Evolutionary conservation across 1,139 yeast species (phyloP).

Genomic region (Kodamaea suecica): DNA sequence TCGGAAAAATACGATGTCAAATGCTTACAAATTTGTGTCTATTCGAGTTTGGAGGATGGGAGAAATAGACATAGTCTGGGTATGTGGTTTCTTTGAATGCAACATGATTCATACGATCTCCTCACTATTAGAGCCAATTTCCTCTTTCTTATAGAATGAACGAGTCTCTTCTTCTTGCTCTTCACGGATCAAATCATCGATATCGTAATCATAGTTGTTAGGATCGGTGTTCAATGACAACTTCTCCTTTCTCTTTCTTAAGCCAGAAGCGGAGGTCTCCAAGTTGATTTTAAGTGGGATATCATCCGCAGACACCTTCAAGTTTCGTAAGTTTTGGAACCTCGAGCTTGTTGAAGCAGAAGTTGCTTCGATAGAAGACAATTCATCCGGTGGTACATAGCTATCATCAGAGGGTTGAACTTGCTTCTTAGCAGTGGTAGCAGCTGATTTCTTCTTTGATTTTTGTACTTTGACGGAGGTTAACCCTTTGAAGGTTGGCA

Average conservation of each 20-base stretch:
- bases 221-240: slow-evolving; percentile 27
- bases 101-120: slow-evolving; percentile 10
- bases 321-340: slow-evolving; percentile 6
- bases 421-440: slow-evolving; percentile 4
- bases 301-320: slow-evolving; percentile 37
- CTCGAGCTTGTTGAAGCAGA: background rate
- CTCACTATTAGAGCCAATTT: slow-evolving; percentile 30
- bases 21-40: no score
- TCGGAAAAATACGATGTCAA: no score
- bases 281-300: slow-evolving; percentile 35
- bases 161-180: slow-evolving; percentile 17
- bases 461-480: slow-evolving; percentile 28
- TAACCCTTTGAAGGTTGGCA: slow-evolving; percentile 41
- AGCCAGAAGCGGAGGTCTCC: slow-evolving; percentile 10
- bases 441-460: slow-evolving; percentile 10
- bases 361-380: slow-evolving; percentile 8
- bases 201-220: slow-evolving; percentile 46
- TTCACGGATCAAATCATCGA: slow-evolving; percentile 44
- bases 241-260: slow-evolving; percentile 15
- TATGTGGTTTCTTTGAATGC: no score
- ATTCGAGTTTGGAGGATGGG: no score
- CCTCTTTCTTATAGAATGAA: slow-evolving; percentile 27
- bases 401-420: slow-evolving; percentile 19
- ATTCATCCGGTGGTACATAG: slow-evolving; percentile 42
- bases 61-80: no score